phyloP scores from a whole-genome alignment of 164 flowering plant genomes.

The Umbellularia californica region DNA sequence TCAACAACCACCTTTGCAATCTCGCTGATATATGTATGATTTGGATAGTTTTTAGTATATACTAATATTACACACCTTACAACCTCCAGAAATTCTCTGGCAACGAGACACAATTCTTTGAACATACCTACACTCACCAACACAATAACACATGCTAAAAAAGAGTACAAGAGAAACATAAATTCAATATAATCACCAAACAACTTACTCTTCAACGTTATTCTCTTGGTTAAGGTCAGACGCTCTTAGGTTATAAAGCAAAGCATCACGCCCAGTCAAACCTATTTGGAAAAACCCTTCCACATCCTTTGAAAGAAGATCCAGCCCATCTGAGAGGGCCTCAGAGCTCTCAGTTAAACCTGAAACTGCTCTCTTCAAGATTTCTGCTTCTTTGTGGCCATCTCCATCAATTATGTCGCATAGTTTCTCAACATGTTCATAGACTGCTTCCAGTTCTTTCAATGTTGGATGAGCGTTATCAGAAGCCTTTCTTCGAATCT shows the following conservation, averaged over 20 bases:
- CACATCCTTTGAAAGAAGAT: constrained; percentile 59
- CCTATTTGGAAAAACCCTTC: constrained; percentile 79
- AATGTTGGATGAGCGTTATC: constrained; percentile 31
- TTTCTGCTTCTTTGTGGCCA: constrained; percentile 29
- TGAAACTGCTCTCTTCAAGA: constrained; percentile 23
- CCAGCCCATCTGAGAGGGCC: constrained; percentile 54
- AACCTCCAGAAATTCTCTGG: not conserved
- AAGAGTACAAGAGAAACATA: constrained; percentile 5
- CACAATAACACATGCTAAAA: not conserved
- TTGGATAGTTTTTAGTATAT: not conserved
- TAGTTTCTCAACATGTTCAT: constrained; percentile 37
- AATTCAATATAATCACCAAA: constrained; percentile 18
- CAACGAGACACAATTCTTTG: constrained; percentile 3
- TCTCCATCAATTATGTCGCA: constrained; percentile 26
- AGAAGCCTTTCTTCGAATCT: constrained; percentile 30
- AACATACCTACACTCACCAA: not conserved
- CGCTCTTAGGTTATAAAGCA: constrained; percentile 66
- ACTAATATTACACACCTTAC: constrained; percentile 8
- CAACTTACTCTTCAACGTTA: constrained; percentile 20
- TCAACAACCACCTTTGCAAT: not conserved
- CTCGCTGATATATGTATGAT: not conserved
- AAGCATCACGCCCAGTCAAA: constrained; percentile 74
- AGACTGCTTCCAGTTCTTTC: constrained; percentile 68
- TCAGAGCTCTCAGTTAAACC: constrained; percentile 37
- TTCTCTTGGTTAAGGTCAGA: constrained; percentile 20